Conservation (phyloP, 306 rosid genomes). For the Trifolium pratense region DNA sequence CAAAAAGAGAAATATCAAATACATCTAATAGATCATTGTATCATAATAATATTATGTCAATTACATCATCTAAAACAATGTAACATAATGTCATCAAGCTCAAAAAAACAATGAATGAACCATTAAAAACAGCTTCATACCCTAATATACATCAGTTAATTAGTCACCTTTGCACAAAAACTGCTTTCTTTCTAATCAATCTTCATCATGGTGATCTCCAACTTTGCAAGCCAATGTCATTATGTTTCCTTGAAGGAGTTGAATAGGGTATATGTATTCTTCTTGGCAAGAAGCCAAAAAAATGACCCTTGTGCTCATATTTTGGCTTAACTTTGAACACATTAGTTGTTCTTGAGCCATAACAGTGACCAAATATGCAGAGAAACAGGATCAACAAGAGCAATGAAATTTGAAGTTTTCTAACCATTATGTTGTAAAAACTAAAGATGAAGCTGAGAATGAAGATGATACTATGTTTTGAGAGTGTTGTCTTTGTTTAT, state of each 20-base stretch:
- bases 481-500: conserved; percentile 19
- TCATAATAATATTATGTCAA: conserved; percentile 26
- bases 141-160: conserved; percentile 56
- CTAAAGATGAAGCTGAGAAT: conserved; percentile 4
- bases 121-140: conserved; percentile 40
- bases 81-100: conserved; percentile 39
- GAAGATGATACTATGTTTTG: conserved; percentile 28
- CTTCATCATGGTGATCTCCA: conserved; percentile 68
- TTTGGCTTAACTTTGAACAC: conserved; percentile 63
- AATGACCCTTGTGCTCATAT: conserved; percentile 62
- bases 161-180: conserved; percentile 40
- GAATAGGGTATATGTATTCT: conserved; percentile 77
- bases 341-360: conserved; percentile 56
- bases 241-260: conserved; percentile 95
- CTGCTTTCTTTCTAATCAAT: neutral
- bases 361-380: conserved; percentile 41
- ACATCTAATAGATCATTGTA: conserved; percentile 37
- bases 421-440: conserved; percentile 47
- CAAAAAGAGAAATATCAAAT: conserved; percentile 35
- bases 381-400: conserved; percentile 53
- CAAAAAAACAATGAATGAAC: conserved; percentile 43
- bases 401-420: conserved; percentile 38
- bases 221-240: conserved; percentile 72
- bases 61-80: conserved; percentile 45
- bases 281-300: conserved; percentile 83